phyloP scores from a whole-genome alignment of 192 early-diverging fungal genomes.

The Coemansia pectinata region DNA sequence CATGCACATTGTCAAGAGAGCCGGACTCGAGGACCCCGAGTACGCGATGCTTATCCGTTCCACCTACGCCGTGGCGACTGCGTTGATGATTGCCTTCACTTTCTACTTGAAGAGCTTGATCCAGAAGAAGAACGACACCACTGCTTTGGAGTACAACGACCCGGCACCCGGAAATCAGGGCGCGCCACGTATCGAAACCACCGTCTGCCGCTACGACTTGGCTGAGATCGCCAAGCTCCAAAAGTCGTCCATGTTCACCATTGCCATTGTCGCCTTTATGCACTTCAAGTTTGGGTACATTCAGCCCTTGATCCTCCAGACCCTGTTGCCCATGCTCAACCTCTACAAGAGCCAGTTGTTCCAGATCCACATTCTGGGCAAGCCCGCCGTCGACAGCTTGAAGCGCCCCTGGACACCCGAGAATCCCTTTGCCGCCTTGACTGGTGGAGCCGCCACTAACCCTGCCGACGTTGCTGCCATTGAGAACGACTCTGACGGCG shows the following conservation, averaged over 20 bases:
- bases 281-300: constrained; percentile 88
- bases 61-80: constrained; percentile 26
- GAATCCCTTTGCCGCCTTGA: constrained; percentile 65
- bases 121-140: constrained; percentile 77
- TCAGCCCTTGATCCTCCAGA: constrained; percentile 87
- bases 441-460: constrained; percentile 8
- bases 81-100: constrained; percentile 26
- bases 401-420: constrained; percentile 82
- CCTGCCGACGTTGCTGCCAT: not conserved
- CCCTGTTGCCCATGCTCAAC: constrained; percentile 73
- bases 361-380: constrained; percentile 76
- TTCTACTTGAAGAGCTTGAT: constrained; percentile 58
- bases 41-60: constrained; percentile 34
- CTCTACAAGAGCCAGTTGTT: constrained; percentile 71
- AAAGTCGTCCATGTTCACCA: constrained; percentile 69
- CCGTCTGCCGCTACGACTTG: constrained; percentile 76
- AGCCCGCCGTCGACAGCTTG: constrained; percentile 75
- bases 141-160: constrained; percentile 77
- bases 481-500: constrained; percentile 2
- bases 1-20: constrained; percentile 65
- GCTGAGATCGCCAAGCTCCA: constrained; percentile 65
- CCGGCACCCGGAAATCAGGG: constrained; percentile 36
- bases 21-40: constrained; percentile 52
- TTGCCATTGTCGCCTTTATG: constrained; percentile 73
- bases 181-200: constrained; percentile 60